phyloP scores from a whole-genome alignment of 176 grass and related monocot genomes.

The Musa itinerans region DNA sequence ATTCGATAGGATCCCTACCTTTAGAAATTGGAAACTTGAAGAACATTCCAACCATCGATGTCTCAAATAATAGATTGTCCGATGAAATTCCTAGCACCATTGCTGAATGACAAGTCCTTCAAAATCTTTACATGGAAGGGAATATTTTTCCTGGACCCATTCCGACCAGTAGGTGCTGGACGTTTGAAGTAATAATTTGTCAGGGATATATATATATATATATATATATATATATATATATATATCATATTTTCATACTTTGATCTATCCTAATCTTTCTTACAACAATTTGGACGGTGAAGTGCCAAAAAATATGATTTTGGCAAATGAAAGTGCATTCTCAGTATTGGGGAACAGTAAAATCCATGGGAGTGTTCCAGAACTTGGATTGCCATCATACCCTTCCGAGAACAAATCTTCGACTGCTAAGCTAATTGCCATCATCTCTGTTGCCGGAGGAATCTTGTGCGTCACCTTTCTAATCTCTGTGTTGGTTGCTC shows the following conservation, averaged over 20 bases:
- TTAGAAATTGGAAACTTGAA: conserved; percentile 33
- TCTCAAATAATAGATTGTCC: conserved; percentile 45
- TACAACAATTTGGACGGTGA: conserved; percentile 14
- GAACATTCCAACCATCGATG: conserved; percentile 8
- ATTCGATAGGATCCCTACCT: conserved; percentile 28
- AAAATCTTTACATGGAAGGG: conserved; percentile 36
- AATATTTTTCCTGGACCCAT: conserved; percentile 11
- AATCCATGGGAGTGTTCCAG: conserved; percentile 8
- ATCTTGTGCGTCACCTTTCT: not conserved
- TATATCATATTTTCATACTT: too few species aligned
- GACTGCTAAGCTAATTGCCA: not conserved
- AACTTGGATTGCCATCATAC: conserved; percentile 10
- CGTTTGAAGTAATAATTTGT: conserved; percentile 12
- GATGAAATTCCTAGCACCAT: conserved; percentile 32
- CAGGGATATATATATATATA: too few species aligned
- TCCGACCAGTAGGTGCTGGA: conserved; percentile 11
- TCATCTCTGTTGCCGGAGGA: not conserved
- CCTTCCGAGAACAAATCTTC: not conserved
- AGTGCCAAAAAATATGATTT: conserved; percentile 5
- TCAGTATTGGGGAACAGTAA: not conserved
- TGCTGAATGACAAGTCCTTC: conserved; percentile 17
- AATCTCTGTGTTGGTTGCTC: not conserved
- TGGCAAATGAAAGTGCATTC: not conserved
- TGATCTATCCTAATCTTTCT: conserved; percentile 7
- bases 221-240: too few species aligned